Evolutionary conservation across 768 basidiomycete species (phyloP), one percentile per base, ranked within the genome.

Genomic region (Trametes meyenii): DNA sequence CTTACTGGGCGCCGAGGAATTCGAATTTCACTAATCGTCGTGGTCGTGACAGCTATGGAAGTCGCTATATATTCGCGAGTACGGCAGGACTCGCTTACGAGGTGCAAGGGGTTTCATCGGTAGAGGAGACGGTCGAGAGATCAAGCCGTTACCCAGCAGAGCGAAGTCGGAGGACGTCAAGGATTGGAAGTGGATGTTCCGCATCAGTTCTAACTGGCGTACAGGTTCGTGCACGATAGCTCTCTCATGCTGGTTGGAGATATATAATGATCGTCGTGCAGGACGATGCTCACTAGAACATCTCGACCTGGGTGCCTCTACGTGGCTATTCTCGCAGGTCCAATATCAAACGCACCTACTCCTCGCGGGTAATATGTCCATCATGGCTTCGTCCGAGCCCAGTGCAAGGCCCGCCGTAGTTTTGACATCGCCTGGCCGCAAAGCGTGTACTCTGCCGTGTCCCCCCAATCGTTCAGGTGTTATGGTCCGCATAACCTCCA

Each of bases 121-220:
- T 10, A 76, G 83, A 50, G 72, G 74, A 6, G 85, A 89, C 67
- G 85, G 85, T 5, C 77, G 85, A 60, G 80, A 85, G 69, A 73
- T 86, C 23, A 85, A 78, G 67, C 77, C 81, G 2, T 74, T 92
- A 29, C 89, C 89, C 12, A 79, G 78, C 26, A 74, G 86, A 70
- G 81, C 77, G 5, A 62, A 60, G 67, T 69, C 74, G 19, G 71
- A 73, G 38, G 70, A 76, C 33, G 60, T 74, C 48, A 83, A 80
- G 69, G 85, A 90, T 69, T 93, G 90, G 90, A 92, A 90, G 73
- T 89, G 84, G 83, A 91, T 92, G 90, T 92, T 91, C 72, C 82
- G 89, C 57, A 88, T 92, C 63, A 90, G 88, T 66, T 85, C 85
- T 16, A 92, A 92, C 66, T 93, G 91, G 91, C 82, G 82, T 71